Conservation (phyloP, 306 rosid species). For the Alnus glutinosa region DNA sequence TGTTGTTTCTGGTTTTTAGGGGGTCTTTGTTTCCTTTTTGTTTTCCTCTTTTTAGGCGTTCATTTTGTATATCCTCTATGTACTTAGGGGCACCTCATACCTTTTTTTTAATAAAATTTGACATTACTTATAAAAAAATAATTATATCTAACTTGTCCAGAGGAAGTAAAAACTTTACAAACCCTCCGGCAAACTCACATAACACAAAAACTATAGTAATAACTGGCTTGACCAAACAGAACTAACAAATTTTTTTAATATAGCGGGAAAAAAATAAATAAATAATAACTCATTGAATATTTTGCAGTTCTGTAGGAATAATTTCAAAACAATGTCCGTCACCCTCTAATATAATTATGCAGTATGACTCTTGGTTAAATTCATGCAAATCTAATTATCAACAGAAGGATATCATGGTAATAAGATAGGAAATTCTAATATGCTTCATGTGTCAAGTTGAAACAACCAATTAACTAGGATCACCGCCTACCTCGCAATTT, state of each 20-base stretch:
- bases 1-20: no score
- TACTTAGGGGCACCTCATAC: no score
- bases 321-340: neutral
- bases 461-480: neutral
- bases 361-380: neutral
- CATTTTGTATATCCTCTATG: no score
- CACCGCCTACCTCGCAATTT: conserved; percentile 73
- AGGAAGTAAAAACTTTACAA: no score
- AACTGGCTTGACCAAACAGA: neutral
- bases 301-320: neutral
- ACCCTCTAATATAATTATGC: neutral
- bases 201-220: no score
- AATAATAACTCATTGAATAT: neutral
- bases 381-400: neutral
- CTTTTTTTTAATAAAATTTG: no score
- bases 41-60: no score
- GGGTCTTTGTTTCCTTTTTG: no score
- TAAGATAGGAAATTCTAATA: neutral
- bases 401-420: neutral
- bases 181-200: no score
- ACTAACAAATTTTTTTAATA: neutral
- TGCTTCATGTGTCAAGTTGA: neutral
- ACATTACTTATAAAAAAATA: no score
- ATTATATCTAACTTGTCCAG: neutral
- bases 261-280: neutral